Conservation (phyloP, 129 eudicot species). For the Centaurea solstitialis region DNA sequence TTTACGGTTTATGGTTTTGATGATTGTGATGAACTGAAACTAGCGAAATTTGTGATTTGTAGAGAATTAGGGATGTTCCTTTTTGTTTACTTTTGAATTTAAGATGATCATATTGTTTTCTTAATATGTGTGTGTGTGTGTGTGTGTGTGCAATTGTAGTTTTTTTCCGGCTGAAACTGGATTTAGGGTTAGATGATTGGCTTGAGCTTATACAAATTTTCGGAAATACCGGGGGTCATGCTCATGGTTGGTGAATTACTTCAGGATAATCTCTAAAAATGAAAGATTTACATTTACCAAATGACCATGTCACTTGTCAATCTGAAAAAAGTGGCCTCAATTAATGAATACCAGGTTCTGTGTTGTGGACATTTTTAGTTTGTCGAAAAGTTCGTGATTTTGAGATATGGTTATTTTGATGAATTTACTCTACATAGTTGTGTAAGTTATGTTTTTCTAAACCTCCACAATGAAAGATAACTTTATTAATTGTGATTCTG, state of each 20-base stretch:
- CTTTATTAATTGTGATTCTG: neutral
- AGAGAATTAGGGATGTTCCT: neutral
- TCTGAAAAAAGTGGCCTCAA: neutral
- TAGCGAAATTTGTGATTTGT: neutral
- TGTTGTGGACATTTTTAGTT: neutral
- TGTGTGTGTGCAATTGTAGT: neutral
- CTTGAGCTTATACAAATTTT: neutral
- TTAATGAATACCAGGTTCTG: neutral
- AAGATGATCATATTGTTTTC: neutral
- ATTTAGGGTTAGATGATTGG: constrained; percentile 12
- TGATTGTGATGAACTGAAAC: constrained; percentile 3
- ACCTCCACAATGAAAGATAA: neutral
- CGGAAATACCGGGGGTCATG: neutral
- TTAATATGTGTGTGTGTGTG: neutral
- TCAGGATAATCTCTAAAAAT: constrained; percentile 4
- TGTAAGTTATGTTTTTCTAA: too few species aligned
- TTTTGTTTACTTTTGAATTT: neutral
- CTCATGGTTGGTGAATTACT: neutral
- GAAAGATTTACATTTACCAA: neutral
- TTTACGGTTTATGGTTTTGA: neutral
- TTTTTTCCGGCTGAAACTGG: neutral
- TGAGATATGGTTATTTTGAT: neutral
- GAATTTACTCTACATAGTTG: neutral
- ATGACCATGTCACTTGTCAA: neutral
- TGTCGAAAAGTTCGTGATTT: neutral